Conservation (phyloP, 208 protist genomes). For the Leishmania amazonensis region DNA sequence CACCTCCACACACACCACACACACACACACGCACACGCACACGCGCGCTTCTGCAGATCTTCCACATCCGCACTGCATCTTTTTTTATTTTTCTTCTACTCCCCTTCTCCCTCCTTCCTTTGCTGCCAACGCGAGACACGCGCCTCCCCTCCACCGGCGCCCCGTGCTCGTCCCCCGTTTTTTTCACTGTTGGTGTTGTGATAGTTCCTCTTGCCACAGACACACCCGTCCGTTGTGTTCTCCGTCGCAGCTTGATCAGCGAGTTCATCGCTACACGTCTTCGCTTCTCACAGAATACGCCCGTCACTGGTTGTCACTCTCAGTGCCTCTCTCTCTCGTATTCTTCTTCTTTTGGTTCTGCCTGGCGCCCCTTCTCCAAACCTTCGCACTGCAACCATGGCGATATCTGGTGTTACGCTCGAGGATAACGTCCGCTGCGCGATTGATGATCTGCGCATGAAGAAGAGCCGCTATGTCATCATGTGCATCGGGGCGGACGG, state of each 20-base stretch:
- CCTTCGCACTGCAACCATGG: slow-evolving; percentile 42
- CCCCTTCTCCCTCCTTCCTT: background rate
- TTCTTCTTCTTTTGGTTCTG: background rate
- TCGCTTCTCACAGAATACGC: background rate
- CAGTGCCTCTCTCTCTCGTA: background rate
- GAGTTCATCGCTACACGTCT: background rate
- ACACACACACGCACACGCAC: background rate
- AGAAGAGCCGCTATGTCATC: slow-evolving; percentile 83
- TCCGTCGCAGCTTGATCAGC: background rate
- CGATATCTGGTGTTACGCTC: slow-evolving; percentile 89
- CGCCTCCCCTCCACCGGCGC: background rate
- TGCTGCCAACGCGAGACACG: background rate
- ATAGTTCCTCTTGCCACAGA: background rate
- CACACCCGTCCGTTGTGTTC: background rate
- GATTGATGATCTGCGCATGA: slow-evolving; percentile 86
- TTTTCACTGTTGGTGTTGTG: background rate
- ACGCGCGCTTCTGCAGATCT: background rate
- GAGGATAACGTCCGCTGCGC: slow-evolving; percentile 54
- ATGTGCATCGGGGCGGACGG: slow-evolving; percentile 83
- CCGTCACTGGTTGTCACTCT: too few species aligned
- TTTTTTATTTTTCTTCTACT: background rate
- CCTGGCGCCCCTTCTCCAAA: background rate
- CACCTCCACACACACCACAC: background rate
- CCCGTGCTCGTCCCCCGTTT: background rate
- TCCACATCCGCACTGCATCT: background rate